Conservation (phyloP, 75 land plant species). For the Pseudotsuga menziesii region DNA sequence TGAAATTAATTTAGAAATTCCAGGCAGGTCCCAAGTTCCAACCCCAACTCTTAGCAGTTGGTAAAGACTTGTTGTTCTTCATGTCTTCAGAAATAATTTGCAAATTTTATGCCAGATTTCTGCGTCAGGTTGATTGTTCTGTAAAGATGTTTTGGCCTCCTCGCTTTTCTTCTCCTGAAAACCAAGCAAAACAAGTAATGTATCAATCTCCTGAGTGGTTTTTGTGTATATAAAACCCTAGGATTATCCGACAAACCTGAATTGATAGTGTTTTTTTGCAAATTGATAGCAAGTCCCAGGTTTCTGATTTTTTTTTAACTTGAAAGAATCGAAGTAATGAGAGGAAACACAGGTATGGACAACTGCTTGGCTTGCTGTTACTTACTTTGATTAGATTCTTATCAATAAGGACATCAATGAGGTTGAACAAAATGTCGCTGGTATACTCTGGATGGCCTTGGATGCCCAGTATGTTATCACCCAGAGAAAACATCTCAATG, state of each 20-base stretch:
- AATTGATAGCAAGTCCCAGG: not conserved
- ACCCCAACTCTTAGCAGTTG: no score
- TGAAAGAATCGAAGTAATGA: not conserved
- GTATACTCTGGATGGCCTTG: conserved; percentile 94
- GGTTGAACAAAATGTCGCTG: conserved; percentile 55
- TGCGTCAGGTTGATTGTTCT: conserved; percentile 32
- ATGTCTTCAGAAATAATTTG: conserved; percentile 56
- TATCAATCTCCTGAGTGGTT: no score
- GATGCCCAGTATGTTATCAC: conserved; percentile 70
- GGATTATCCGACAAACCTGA: not conserved
- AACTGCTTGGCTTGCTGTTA: not conserved
- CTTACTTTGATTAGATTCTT: conserved; percentile 39
- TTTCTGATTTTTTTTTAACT: not conserved
- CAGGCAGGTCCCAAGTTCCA: no score
- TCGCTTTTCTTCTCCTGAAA: conserved; percentile 3
- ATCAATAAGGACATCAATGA: conserved; percentile 39
- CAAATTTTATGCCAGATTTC: conserved; percentile 65
- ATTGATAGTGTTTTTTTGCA: not conserved
- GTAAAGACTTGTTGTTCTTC: not conserved
- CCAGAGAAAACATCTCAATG: conserved; percentile 63
- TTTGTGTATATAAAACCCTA: no score
- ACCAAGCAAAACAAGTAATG: not conserved
- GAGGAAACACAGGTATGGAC: not conserved
- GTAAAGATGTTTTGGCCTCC: conserved; percentile 39
- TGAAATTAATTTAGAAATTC: no score